Evolutionary conservation across 192 early-diverging fungal genomes (phyloP).

Genomic region (Rhizoclosmatium sp.): DNA sequence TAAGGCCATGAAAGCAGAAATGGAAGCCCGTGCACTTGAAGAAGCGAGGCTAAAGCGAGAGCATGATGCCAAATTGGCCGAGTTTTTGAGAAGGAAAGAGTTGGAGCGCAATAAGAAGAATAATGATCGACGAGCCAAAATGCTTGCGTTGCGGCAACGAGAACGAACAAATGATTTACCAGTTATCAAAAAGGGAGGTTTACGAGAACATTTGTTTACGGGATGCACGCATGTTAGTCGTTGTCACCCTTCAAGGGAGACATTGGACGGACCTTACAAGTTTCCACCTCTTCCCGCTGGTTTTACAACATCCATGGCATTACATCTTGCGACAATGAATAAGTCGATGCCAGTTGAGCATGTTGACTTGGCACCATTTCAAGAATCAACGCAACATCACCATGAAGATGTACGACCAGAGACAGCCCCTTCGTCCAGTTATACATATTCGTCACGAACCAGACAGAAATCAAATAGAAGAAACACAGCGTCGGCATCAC

Average conservation of each 20-base stretch:
- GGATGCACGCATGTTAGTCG: slow-evolving; percentile 55
- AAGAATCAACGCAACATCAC: background rate
- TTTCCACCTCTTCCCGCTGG: slow-evolving; percentile 35
- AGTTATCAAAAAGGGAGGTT: background rate
- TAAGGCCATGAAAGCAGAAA: slow-evolving; percentile 42
- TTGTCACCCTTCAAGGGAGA: slow-evolving; percentile 60
- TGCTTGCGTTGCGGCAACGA: slow-evolving; percentile 6
- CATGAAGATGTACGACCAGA: background rate
- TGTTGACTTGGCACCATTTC: slow-evolving; percentile 51
- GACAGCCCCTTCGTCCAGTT: background rate
- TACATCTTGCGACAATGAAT: slow-evolving; percentile 51
- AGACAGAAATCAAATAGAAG: background rate
- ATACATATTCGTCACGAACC: background rate
- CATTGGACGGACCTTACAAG: slow-evolving; percentile 40
- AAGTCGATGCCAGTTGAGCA: slow-evolving; percentile 58
- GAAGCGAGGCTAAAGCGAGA: slow-evolving; percentile 42
- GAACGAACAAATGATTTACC: slow-evolving; percentile 3
- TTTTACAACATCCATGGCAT: slow-evolving; percentile 35
- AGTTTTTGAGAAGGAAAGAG: slow-evolving; percentile 45
- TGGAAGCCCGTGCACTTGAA: slow-evolving; percentile 40
- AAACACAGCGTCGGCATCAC: background rate
- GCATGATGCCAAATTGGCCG: slow-evolving; percentile 28
- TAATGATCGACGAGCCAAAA: slow-evolving; percentile 27
- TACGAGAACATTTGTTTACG: slow-evolving; percentile 14
- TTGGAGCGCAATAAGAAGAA: slow-evolving; percentile 33